Evolutionary conservation across 2,329 filamentous ascomycete genomes (phyloP).

Genomic region (Claviceps sp.): DNA sequence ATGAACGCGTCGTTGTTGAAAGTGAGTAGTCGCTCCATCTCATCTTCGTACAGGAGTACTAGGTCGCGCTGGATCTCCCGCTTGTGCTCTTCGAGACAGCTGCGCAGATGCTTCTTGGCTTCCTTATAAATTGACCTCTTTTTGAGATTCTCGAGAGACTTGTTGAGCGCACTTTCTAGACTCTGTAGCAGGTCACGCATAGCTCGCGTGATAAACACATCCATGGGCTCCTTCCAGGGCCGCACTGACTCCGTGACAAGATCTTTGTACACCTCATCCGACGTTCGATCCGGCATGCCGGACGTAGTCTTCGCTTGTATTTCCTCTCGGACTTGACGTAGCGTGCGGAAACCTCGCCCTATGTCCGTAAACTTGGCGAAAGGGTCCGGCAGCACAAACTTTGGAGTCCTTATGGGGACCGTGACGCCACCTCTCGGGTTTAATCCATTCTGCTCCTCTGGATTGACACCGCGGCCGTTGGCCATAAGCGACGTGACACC

Average conservation of each 20-base stretch:
- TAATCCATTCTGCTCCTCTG: slow-evolving; percentile 21
- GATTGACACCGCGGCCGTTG: slow-evolving; percentile 20
- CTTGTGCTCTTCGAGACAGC: slow-evolving; percentile 29
- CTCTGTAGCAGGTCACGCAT: slow-evolving; percentile 33
- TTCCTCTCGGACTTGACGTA: slow-evolving; percentile 38
- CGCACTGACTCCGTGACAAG: slow-evolving; percentile 42
- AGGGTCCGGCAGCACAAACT: slow-evolving; percentile 15
- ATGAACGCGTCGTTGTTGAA: slow-evolving; percentile 37
- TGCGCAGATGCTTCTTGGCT: slow-evolving; percentile 27
- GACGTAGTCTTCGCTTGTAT: slow-evolving; percentile 41
- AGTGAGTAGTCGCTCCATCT: slow-evolving; percentile 43
- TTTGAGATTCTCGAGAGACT: slow-evolving; percentile 32
- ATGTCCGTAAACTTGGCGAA: slow-evolving; percentile 27
- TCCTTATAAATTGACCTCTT: slow-evolving; percentile 37
- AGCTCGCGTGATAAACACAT: slow-evolving; percentile 32
- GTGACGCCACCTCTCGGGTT: background rate
- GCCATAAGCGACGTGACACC: slow-evolving; percentile 2
- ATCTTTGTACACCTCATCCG: slow-evolving; percentile 45
- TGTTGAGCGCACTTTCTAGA: slow-evolving; percentile 32
- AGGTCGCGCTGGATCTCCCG: slow-evolving; percentile 25
- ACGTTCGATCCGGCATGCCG: slow-evolving; percentile 44
- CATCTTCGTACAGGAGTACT: slow-evolving; percentile 34
- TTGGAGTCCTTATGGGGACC: slow-evolving; percentile 5
- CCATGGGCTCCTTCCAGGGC: slow-evolving; percentile 43
- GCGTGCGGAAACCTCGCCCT: slow-evolving; percentile 29